Evolutionary conservation across 441 rosid genomes (phyloP).

Genomic region (Isatis lusitanica): DNA sequence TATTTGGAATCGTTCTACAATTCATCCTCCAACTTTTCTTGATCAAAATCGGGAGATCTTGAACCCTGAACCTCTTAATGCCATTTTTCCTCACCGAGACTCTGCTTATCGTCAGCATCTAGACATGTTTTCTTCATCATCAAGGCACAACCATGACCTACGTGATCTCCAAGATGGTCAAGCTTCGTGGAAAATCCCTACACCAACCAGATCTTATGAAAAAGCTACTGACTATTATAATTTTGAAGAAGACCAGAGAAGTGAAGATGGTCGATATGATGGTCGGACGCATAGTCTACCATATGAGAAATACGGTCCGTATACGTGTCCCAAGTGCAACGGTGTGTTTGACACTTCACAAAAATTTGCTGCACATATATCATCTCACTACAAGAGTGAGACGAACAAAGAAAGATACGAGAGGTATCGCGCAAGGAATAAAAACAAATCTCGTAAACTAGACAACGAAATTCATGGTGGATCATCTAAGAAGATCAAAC

Average conservation of each 20-base stretch:
- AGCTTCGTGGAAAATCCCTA: neutral
- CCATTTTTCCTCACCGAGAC: neutral
- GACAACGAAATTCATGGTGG: neutral
- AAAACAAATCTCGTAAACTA: conserved; percentile 1
- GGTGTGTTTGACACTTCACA: conserved; percentile 20
- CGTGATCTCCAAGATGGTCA: neutral
- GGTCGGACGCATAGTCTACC: conserved; percentile 32
- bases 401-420: neutral
- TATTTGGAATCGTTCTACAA: neutral
- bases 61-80: conserved; percentile 18
- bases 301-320: conserved; percentile 17
- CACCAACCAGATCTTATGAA: neutral
- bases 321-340: conserved; percentile 24
- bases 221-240: neutral
- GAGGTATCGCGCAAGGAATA: conserved; percentile 23
- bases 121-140: neutral
- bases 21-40: neutral
- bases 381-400: conserved; percentile 26
- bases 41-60: neutral
- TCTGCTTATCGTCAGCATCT: neutral
- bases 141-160: neutral
- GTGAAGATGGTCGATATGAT: conserved; percentile 1
- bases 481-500: neutral
- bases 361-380: conserved; percentile 26
- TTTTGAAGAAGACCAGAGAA: neutral